Evolutionary conservation across 345 rosid genomes (phyloP), one percentile per base, ranked within the genome.

Genomic region (Rhodomyrtus tomentosa): DNA sequence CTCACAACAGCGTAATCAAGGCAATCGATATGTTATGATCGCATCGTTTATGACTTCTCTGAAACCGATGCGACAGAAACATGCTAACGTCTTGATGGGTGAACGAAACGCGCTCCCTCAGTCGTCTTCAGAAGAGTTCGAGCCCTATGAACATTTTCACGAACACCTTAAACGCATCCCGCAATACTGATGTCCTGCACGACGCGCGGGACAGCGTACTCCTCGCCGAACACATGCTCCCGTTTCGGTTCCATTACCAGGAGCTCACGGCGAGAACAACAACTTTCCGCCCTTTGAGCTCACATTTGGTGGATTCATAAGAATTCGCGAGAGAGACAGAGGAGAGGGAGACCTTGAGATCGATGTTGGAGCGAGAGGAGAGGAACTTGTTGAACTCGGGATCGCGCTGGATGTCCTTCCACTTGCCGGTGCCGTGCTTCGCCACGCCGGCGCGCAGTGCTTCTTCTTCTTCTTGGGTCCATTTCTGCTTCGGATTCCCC

Each of bases 401-500:
- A 85, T 96, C 96, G 56, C 85, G 88, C 82, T 88, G 89, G 50
- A 96, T 96, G 84, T 87, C 89, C 84, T 87, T 91, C 99, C 98
- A 96, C 42, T 92, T 93, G 55, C 98, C 98, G 29, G 92, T 81
- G 38, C 98, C 96, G 88, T 96, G 90, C 87, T 94, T 96, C 56
- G 88, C 88, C 22, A 95, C 86, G 84, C 98, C 99, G 24, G 91
- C 93, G 81, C 89, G 88, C 42, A 96, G 89, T 10, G 98, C 96
- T 13, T 89, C 95, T 83, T 95, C 99, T 88, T 95, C 99, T 83
- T 93, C 95, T 80, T 87, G 74, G 36, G 94, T 92, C 99, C 98
- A 95, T 76, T 90, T 91, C 86, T 93, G 95, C 85, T 92, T 95
- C 81, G 92, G 96, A 86, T 91, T 89, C 49, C 93, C 95, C 94